phyloP scores from a whole-genome alignment of 352 stramenopile genomes.

The Blastocystis sp. region DNA sequence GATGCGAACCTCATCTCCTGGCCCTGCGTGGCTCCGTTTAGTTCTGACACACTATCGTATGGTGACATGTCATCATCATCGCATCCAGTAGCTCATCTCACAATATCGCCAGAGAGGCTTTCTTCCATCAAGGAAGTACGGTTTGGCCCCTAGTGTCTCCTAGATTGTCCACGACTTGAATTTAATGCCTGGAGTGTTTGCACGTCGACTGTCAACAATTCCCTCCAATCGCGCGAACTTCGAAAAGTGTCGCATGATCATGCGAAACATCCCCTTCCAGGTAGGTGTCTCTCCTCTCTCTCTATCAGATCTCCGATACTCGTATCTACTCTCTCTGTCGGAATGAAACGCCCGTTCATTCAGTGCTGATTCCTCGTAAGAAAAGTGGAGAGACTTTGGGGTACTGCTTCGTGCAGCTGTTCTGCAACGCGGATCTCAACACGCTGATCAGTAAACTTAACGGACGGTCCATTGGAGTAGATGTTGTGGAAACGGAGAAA shows the following conservation, averaged over 20 bases:
- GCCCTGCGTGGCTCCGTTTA: background rate
- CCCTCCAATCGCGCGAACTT: background rate
- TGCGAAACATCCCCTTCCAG: slow-evolving; percentile 43
- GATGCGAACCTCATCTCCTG: background rate
- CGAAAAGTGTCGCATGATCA: slow-evolving; percentile 51
- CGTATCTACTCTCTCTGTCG: slow-evolving; percentile 17
- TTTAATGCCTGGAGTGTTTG: background rate
- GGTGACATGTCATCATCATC: background rate
- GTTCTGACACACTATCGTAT: background rate
- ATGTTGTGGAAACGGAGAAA: slow-evolving; percentile 44
- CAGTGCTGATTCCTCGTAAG: background rate
- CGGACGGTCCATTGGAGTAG: slow-evolving; percentile 64
- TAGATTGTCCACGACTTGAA: slow-evolving; percentile 21
- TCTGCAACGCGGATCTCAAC: background rate
- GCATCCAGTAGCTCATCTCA: slow-evolving; percentile 15
- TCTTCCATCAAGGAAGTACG: slow-evolving; percentile 18
- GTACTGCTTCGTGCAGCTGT: slow-evolving; percentile 18
- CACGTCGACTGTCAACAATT: slow-evolving; percentile 24
- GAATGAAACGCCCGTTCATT: background rate
- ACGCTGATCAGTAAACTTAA: background rate
- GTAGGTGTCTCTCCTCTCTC: background rate
- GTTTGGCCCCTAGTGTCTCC: background rate
- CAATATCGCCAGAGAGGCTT: background rate
- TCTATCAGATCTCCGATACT: background rate
- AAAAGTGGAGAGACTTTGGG: background rate